Evolutionary conservation across 2,329 filamentous ascomycete genomes (phyloP).

Genomic region (Teratosphaeria viscida): DNA sequence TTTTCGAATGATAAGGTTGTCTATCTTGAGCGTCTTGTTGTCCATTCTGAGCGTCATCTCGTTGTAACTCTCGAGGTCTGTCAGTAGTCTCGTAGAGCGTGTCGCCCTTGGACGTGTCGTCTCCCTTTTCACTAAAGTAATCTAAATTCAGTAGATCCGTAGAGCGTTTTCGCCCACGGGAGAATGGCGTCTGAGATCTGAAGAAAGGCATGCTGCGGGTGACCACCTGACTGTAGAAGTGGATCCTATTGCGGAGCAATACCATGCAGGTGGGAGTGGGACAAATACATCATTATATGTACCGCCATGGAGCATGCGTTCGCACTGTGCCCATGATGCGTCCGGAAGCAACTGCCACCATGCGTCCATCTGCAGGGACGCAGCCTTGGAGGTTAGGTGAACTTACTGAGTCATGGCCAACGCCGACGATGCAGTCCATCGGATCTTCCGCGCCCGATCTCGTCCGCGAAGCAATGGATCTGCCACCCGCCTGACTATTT

Average conservation of each 20-base stretch:
- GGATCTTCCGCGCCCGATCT: background rate
- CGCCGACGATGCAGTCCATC: background rate
- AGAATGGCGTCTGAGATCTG: background rate
- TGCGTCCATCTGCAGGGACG: background rate
- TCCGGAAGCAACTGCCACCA: background rate
- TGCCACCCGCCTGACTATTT: background rate
- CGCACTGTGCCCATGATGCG: background rate
- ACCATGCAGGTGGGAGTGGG: background rate
- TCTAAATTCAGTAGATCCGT: background rate
- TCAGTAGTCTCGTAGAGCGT: background rate
- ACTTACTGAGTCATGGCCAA: background rate
- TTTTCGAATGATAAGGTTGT: background rate
- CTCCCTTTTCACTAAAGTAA: background rate
- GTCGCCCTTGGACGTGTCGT: background rate
- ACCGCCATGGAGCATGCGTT: background rate
- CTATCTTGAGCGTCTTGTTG: background rate
- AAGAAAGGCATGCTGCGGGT: background rate
- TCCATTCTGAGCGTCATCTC: background rate
- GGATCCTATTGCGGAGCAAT: background rate
- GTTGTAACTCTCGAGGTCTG: background rate
- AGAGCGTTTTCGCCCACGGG: background rate
- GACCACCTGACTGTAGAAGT: background rate
- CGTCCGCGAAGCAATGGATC: background rate
- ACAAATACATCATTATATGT: background rate
- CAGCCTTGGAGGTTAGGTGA: background rate